These are phyloP conservation scores for Aureobasidium sp. DNA, from an alignment of 2,329 filamentous ascomycete genomes.

Conservation along the genomic window DNA sequence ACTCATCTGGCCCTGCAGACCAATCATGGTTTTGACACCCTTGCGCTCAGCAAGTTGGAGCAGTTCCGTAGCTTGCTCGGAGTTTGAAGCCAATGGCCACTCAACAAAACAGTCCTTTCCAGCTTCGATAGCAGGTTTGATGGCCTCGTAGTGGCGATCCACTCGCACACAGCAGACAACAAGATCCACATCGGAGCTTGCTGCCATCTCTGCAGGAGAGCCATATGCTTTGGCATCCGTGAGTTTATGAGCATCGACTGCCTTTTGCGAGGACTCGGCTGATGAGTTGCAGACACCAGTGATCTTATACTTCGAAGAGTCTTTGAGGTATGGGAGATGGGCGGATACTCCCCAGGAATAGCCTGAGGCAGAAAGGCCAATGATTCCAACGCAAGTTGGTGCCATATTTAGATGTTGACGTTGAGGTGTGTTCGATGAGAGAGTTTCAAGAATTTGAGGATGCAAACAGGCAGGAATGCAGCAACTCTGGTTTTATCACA, in stretches of 20 bases:
- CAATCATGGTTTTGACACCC: constrained; percentile 37
- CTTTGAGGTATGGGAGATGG: constrained; percentile 52
- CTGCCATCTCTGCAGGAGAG: constrained; percentile 33
- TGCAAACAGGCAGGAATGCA: neutral
- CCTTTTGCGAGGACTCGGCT: constrained; percentile 31
- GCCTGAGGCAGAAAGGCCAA: constrained; percentile 48
- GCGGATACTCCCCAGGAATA: constrained; percentile 42
- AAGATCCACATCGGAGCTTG: constrained; percentile 39
- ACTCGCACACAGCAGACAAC: constrained; percentile 38
- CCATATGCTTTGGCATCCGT: constrained; percentile 36
- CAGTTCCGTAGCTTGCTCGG: constrained; percentile 36
- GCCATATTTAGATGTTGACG: neutral
- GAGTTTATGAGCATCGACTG: constrained; percentile 33
- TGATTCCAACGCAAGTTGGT: constrained; percentile 47
- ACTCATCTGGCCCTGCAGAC: constrained; percentile 37
- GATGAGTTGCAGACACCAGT: constrained; percentile 44
- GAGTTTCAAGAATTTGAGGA: no score
- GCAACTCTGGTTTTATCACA: no score
- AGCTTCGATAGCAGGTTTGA: constrained; percentile 34
- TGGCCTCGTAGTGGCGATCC: constrained; percentile 33
- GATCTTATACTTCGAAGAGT: constrained; percentile 34
- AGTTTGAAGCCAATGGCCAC: constrained; percentile 39
- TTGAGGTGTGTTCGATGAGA: neutral
- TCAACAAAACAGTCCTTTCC: constrained; percentile 43
- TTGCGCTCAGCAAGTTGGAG: constrained; percentile 31